These are phyloP conservation scores for Naganishia vaughanmartiniae DNA, from an alignment of 768 basidiomycete genomes.

Conservation along the genomic window DNA sequence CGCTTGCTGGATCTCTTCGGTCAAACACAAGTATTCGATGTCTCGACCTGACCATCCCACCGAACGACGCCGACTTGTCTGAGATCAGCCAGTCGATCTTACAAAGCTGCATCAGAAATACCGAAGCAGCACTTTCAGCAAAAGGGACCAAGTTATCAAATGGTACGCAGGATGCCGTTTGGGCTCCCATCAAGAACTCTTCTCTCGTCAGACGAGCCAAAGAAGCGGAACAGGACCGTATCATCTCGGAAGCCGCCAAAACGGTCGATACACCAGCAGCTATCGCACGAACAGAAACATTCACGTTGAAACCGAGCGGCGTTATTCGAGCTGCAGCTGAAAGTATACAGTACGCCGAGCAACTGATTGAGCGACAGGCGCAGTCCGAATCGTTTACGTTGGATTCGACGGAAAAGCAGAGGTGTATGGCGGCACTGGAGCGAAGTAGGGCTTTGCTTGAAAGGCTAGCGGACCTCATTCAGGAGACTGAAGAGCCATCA, in stretches of 20 bases:
- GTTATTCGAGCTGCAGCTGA: slow-evolving; percentile 43
- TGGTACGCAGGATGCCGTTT: slow-evolving; percentile 59
- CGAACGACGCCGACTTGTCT: slow-evolving; percentile 54
- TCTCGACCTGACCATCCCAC: slow-evolving; percentile 86
- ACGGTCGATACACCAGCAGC: slow-evolving; percentile 44
- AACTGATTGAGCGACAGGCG: not conserved
- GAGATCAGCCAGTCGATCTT: slow-evolving; percentile 85
- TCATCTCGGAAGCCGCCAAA: slow-evolving; percentile 44
- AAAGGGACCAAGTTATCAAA: slow-evolving; percentile 49
- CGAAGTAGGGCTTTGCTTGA: slow-evolving; percentile 56
- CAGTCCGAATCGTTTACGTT: not conserved
- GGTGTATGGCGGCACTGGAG: slow-evolving; percentile 38
- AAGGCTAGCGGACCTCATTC: slow-evolving; percentile 58
- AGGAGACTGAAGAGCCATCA: slow-evolving; percentile 45
- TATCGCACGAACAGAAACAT: slow-evolving; percentile 47
- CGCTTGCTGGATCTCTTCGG: slow-evolving; percentile 79
- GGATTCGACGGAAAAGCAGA: slow-evolving; percentile 24
- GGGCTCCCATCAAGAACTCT: slow-evolving; percentile 54
- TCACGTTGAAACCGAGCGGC: slow-evolving; percentile 46
- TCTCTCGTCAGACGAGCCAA: slow-evolving; percentile 52
- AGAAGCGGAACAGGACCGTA: slow-evolving; percentile 48
- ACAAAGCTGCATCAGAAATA: slow-evolving; percentile 86
- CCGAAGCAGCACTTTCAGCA: slow-evolving; percentile 65
- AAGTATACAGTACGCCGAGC: slow-evolving; percentile 22
- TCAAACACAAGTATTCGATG: slow-evolving; percentile 81